Conservation (phyloP, 257 asterid genomes). For the Ajuga chamaepitys region DNA sequence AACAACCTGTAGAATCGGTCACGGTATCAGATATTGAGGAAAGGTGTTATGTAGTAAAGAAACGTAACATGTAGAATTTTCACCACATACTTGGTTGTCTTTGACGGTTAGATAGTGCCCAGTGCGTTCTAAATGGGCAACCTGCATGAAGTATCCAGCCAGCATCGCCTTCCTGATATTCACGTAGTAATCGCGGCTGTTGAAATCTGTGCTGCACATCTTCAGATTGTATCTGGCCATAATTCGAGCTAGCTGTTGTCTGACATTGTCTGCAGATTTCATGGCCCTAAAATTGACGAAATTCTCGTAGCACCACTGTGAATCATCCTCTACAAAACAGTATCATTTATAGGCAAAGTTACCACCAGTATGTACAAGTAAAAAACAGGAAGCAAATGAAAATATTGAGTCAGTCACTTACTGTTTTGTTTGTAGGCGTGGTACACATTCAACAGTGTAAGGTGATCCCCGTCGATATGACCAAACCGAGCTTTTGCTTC, state of each 20-base stretch:
- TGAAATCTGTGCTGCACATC: constrained; percentile 97
- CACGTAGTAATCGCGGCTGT: constrained; percentile 89
- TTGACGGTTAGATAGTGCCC: constrained; percentile 92
- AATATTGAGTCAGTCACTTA: constrained; percentile 26
- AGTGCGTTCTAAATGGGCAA: constrained; percentile 88
- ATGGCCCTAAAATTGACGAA: constrained; percentile 74
- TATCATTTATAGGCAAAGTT: constrained; percentile 1
- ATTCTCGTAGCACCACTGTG: constrained; percentile 90
- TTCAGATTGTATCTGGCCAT: constrained; percentile 85
- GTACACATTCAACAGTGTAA: constrained; percentile 83
- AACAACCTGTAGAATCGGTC: constrained; percentile 45
- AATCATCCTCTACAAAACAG: constrained; percentile 68
- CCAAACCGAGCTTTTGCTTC: constrained; percentile 99
- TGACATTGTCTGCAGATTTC: constrained; percentile 91
- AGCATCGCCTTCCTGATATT: constrained; percentile 97
- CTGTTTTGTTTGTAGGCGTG: constrained; percentile 94
- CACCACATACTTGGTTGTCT: constrained; percentile 72
- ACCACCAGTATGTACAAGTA: neutral
- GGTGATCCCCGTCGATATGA: constrained; percentile 95
- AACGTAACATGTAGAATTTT: neutral
- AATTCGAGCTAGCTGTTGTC: constrained; percentile 90
- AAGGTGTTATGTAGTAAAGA: neutral
- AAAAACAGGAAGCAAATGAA: neutral
- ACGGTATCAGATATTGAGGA: constrained; percentile 6
- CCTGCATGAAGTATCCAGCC: constrained; percentile 99